Evolutionary conservation across 345 rosid genomes (phyloP), one percentile per base, ranked within the genome.

Genomic region (Rhodomyrtus tomentosa): DNA sequence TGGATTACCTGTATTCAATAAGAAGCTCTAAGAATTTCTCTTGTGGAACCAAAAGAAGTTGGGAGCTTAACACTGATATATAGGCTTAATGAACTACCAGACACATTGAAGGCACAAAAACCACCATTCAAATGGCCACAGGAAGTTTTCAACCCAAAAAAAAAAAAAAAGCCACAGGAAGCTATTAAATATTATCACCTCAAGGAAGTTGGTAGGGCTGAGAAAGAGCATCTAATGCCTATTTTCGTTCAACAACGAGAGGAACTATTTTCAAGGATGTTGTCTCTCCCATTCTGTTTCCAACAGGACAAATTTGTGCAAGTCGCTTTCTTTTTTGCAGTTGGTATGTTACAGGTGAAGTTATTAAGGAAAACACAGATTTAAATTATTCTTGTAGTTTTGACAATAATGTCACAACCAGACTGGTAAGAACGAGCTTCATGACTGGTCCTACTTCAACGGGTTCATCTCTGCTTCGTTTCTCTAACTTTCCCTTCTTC

Each of bases 1-100:
- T 91, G 92, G 98, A 96, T 93, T 91, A 92, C 98, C 98, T 95
- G 98, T 95, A 93, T 93, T 96, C 99, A 95, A 94, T 96, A 92
- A 90, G 89, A 94, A 96, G 92, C 90, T 90, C 95, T 94, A 96
- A 95, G 98, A 90, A 89, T 89, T 92, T 90, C 92, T 92, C 89
- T 87, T 87, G 88, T 85, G 82, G 51, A 88, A 87, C 42, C 68
- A 81, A 82, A 80, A 74, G 42, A 21, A 32, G 42, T 32, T 32
- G 76, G 42, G 22, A 85, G 80, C 51, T 53, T 50, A 83, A 24
- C 72, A 81, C 76, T 24, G 29, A 55, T 55, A 62, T 32, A 12
- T 32, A 32, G 76, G 32, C 76, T 16, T 62, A 32, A 36, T 62
- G 42, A 62, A 16, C 76, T 32, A 62, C 76, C 42, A 27, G 21